phyloP scores from a whole-genome alignment of 73 alveolate genomes.

The Paramecium pentaurelia region DNA sequence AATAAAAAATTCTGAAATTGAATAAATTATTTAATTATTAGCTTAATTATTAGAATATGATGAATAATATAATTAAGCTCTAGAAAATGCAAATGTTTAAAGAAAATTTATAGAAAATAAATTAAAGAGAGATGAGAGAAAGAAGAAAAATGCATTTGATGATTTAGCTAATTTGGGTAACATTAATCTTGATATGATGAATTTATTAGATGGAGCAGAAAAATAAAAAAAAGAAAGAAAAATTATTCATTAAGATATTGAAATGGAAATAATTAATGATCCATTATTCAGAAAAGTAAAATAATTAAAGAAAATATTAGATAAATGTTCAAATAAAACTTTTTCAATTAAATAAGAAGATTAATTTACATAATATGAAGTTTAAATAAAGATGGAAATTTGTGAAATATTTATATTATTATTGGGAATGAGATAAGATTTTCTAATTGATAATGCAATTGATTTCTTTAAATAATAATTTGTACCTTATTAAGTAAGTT shows the following conservation, averaged over 20 bases:
- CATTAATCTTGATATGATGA: constrained; percentile 19
- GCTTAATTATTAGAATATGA: constrained; percentile 47
- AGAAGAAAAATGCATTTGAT: constrained; percentile 22
- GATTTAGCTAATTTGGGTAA: constrained; percentile 16
- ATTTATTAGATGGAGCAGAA: not conserved
- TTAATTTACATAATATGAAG: constrained; percentile 41
- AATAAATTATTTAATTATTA: not conserved
- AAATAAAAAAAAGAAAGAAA: constrained; percentile 31
- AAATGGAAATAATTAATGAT: constrained; percentile 45
- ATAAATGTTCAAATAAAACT: constrained; percentile 38
- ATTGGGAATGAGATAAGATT: constrained; percentile 34
- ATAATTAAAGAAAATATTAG: constrained; percentile 41
- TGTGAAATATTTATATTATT: constrained; percentile 42
- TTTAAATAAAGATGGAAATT: constrained; percentile 44
- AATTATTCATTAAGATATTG: constrained; percentile 2
- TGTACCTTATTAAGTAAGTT: not conserved
- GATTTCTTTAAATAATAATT: constrained; percentile 3
- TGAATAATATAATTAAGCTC: constrained; percentile 31
- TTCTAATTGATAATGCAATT: constrained; percentile 41
- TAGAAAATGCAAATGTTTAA: not conserved
- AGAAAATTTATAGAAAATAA: constrained; percentile 15
- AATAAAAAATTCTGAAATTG: constrained; percentile 35
- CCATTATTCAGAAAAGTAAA: constrained; percentile 55
- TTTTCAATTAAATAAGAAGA: constrained; percentile 34
- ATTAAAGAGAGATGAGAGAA: not conserved